Base-by-base conservation (phyloP, 139 green algal genomes). In the Chlamydomonas sp. region DNA sequence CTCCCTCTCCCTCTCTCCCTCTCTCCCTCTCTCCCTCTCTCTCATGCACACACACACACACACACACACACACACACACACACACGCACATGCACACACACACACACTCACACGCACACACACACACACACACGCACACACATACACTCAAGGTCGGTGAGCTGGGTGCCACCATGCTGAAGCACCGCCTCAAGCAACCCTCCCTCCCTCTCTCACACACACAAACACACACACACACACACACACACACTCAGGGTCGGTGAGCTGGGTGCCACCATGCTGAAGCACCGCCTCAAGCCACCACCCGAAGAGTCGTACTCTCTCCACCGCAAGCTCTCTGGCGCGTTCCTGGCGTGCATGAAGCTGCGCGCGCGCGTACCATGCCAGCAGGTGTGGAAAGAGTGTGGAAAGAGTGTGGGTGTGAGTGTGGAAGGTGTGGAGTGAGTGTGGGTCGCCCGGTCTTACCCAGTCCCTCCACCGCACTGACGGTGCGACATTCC, bases 381-480 rank as follows among this genome's bases (percentile, higher is more conserved):
- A 3, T 91, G 86, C 73, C 70, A 78, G 10, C 57, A 85, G 43
- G 63, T 91, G 38, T 90, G 91, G 57, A 69, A 74, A 24, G 64
- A 81, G 3, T n/a, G n/a, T n/a, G n/a, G n/a, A n/a, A n/a, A n/a
- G n/a, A n/a, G n/a, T n/a, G n/a, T 54, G n/a, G n/a, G n/a, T n/a
- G n/a, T n/a, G n/a, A n/a, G n/a, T n/a, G n/a, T n/a, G n/a, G n/a
- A n/a, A n/a, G n/a, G n/a, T n/a, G n/a, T n/a, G n/a, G n/a, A n/a
- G n/a, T n/a, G n/a, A n/a, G n/a, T n/a, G n/a, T n/a, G n/a, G n/a
- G n/a, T n/a, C n/a, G n/a, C n/a, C n/a, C n/a, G n/a, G n/a, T n/a
- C n/a, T n/a, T n/a, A n/a, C n/a, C n/a, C n/a, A 98, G 87, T 92
- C 81, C 5, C 80, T 98, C 50, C 94, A 98, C 76, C 80, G 94